phyloP scores from a whole-genome alignment of 768 basidiomycete genomes.

The Xanthoconium purpureum region DNA sequence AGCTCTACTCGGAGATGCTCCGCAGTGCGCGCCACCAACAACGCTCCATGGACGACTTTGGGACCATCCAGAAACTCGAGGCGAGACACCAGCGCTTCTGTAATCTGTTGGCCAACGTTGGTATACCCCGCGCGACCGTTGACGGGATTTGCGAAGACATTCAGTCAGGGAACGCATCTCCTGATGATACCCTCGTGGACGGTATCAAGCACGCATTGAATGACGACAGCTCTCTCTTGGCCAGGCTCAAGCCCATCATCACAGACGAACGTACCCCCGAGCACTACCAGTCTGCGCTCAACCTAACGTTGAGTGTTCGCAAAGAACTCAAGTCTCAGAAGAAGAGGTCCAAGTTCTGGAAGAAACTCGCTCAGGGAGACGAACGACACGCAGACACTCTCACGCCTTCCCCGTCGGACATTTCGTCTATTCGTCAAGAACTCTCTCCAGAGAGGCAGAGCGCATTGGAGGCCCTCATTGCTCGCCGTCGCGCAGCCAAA shows the following conservation, averaged over 20 bases:
- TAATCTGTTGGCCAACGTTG: constrained; percentile 25
- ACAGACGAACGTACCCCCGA: constrained; percentile 37
- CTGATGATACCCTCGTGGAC: constrained; percentile 42
- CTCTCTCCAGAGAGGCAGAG: constrained; percentile 25
- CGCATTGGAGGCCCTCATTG: constrained; percentile 40
- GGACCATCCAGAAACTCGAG: constrained; percentile 28
- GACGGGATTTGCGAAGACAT: constrained; percentile 22
- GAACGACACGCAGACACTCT: constrained; percentile 14
- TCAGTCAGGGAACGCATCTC: constrained; percentile 28
- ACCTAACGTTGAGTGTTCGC: constrained; percentile 43
- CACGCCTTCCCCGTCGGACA: constrained; percentile 32
- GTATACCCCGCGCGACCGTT: constrained; percentile 24
- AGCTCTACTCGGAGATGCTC: constrained; percentile 31
- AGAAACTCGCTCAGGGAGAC: constrained; percentile 38
- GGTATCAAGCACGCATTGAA: constrained; percentile 43
- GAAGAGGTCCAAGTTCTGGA: constrained; percentile 47
- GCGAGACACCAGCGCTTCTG: constrained; percentile 23
- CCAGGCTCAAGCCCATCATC: constrained; percentile 37
- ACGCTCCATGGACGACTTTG: constrained; percentile 20
- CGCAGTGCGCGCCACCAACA: constrained; percentile 27
- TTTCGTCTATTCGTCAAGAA: constrained; percentile 27
- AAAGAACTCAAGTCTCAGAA: constrained; percentile 42
- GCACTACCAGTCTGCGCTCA: constrained; percentile 45
- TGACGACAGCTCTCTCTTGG: constrained; percentile 40
- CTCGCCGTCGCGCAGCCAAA: constrained; percentile 22